Evolutionary conservation across 225 moss, liverwort and hornwort species (phyloP).

Genomic region (Sphagnum tenellum): DNA sequence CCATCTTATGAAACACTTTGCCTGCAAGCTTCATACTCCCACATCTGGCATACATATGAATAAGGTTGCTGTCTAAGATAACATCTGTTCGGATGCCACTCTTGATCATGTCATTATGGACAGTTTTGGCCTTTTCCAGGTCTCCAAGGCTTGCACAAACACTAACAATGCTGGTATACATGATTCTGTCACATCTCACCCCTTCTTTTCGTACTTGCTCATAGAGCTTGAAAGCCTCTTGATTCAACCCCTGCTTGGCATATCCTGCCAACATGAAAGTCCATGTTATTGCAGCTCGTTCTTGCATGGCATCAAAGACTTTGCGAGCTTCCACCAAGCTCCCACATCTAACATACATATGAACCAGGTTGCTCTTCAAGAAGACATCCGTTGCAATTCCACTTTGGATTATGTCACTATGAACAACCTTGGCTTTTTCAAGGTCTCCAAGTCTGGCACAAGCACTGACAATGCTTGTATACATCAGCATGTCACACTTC

Average conservation of each 20-base stretch:
- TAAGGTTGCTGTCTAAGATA: not conserved
- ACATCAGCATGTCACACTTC: not conserved
- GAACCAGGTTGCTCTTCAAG: not conserved
- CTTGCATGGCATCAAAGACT: not conserved
- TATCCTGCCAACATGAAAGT: not conserved
- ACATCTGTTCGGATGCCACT: no score
- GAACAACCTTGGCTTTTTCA: not conserved
- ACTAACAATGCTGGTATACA: not conserved
- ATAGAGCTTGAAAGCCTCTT: not conserved
- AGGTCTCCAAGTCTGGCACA: not conserved
- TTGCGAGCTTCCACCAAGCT: not conserved
- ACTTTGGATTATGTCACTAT: not conserved
- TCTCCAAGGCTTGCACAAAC: no score
- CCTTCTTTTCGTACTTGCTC: not conserved
- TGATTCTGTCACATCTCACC: not conserved
- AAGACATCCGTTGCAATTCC: not conserved
- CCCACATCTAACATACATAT: not conserved
- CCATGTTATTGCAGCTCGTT: not conserved
- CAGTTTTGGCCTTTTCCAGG: no score
- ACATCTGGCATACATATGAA: slow-evolving; percentile 1
- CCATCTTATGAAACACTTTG: not conserved
- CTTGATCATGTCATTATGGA: no score
- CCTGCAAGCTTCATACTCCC: not conserved
- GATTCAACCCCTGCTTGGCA: not conserved
- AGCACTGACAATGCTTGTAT: not conserved